Percentiles rank a stretch among this genome's conserved stretches.
Evolutionary conservation across 1,284 basidiomycete genomes (phyloP).

Genomic region (Moesziomyces aphidis): DNA sequence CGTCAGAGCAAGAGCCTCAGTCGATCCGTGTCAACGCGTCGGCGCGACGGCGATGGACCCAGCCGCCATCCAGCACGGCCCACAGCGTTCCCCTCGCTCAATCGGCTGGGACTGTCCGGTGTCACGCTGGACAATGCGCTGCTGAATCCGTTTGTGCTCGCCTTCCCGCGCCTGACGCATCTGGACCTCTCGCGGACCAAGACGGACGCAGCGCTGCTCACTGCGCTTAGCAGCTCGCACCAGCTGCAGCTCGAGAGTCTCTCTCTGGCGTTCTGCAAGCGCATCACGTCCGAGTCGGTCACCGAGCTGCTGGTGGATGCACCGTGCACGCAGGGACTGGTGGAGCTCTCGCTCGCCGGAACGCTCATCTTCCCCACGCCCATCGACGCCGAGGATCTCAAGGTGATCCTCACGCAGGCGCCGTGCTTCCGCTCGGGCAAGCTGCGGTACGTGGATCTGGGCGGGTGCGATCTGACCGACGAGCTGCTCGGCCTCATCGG

Average conservation of each 20-base stretch:
- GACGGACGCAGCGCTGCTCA: slow-evolving; percentile 80
- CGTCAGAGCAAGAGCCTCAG: slow-evolving; percentile 44
- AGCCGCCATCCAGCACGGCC: slow-evolving; percentile 53
- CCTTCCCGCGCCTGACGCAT: slow-evolving; percentile 88
- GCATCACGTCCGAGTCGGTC: slow-evolving; percentile 83
- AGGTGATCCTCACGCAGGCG: slow-evolving; percentile 77
- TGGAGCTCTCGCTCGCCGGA: slow-evolving; percentile 88
- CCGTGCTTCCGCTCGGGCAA: slow-evolving; percentile 83
- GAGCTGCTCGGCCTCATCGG: slow-evolving; percentile 71
- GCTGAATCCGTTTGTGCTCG: slow-evolving; percentile 82
- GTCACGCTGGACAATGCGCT: slow-evolving; percentile 81
- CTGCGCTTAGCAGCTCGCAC: slow-evolving; percentile 75
- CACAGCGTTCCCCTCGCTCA: slow-evolving; percentile 78
- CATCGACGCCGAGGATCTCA: slow-evolving; percentile 78
- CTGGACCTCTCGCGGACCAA: slow-evolving; percentile 76
- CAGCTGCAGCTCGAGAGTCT: slow-evolving; percentile 81
- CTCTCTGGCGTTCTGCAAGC: slow-evolving; percentile 87
- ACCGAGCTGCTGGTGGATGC: slow-evolving; percentile 79
- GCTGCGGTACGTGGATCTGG: slow-evolving; percentile 89
- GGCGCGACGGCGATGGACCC: slow-evolving; percentile 44
- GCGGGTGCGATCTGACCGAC: slow-evolving; percentile 80
- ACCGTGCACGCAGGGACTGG: slow-evolving; percentile 74
- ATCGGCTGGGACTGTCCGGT: slow-evolving; percentile 85
- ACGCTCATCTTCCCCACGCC: slow-evolving; percentile 87
- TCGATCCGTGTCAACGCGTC: slow-evolving; percentile 71